These are phyloP conservation scores for Penicillium coprophilum DNA, from an alignment of 495 filamentous ascomycete species.

Conservation along the genomic window DNA sequence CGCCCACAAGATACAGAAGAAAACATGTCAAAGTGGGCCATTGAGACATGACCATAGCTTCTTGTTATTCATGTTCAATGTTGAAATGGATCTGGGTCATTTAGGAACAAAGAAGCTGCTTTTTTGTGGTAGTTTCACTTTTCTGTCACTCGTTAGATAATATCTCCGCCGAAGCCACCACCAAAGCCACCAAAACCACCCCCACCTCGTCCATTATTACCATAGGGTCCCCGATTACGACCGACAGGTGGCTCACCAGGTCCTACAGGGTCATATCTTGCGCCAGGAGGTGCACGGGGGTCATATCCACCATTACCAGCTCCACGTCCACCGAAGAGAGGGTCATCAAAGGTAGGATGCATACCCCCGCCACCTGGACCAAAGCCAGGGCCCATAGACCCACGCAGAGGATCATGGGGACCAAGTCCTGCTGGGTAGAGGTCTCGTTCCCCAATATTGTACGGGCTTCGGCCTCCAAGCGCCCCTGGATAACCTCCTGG, in stretches of 20 bases:
- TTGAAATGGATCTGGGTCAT: neutral
- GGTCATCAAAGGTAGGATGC: slow-evolving; percentile 95
- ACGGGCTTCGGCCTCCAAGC: slow-evolving; percentile 53
- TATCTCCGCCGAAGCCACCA: slow-evolving; percentile 64
- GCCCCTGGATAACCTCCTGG: slow-evolving; percentile 44
- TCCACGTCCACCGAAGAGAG: slow-evolving; percentile 69
- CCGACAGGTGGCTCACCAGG: slow-evolving; percentile 63
- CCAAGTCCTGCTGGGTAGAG: slow-evolving; percentile 85
- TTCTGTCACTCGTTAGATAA: slow-evolving; percentile 51
- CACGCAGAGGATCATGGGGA: slow-evolving; percentile 76
- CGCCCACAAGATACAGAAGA: neutral
- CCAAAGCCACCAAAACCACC: slow-evolving; percentile 62
- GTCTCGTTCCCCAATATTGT: slow-evolving; percentile 77
- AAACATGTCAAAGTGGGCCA: neutral
- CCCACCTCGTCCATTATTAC: slow-evolving; percentile 33
- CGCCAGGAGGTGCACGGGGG: slow-evolving; percentile 54
- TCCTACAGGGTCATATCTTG: slow-evolving; percentile 78
- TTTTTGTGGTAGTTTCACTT: neutral
- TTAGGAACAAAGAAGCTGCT: neutral
- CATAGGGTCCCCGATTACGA: slow-evolving; percentile 44
- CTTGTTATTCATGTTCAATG: neutral
- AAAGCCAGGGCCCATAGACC: slow-evolving; percentile 56
- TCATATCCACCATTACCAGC: slow-evolving; percentile 42
- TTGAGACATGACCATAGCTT: neutral
- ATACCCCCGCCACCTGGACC: slow-evolving; percentile 69